These are phyloP conservation scores for Helichrysum umbraculigerum DNA, from an alignment of 129 eudicot genomes.

Conservation along the genomic window DNA sequence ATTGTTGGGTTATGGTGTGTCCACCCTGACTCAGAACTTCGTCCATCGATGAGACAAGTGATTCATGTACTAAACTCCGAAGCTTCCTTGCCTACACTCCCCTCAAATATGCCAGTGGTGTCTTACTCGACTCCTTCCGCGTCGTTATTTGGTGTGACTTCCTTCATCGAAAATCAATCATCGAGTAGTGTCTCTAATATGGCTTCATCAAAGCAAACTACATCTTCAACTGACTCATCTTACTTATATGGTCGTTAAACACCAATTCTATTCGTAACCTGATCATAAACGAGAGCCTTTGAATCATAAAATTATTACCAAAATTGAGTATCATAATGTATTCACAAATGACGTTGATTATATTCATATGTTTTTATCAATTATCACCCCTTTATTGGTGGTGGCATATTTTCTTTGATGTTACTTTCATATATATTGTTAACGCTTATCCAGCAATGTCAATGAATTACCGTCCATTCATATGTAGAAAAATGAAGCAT, in stretches of 20 bases:
- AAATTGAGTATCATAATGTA: no score
- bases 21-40: constrained; percentile 39
- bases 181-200: background rate
- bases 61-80: constrained; percentile 42
- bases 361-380: no score
- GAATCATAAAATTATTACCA: no score
- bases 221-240: background rate
- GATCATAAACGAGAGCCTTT: no score
- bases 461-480: no score
- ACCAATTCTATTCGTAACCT: background rate
- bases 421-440: no score
- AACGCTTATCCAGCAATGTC: no score
- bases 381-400: no score
- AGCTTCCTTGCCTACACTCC: constrained; percentile 32
- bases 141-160: background rate
- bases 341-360: no score
- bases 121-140: constrained; percentile 17
- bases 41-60: constrained; percentile 44
- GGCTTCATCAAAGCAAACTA: background rate
- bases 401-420: no score
- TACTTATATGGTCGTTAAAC: constrained; percentile 13
- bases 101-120: constrained; percentile 30
- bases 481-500: no score
- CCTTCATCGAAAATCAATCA: background rate
- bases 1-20: constrained; percentile 55